Conservation (phyloP, 2,329 filamentous ascomycete genomes). For the Verticillium longisporum region DNA sequence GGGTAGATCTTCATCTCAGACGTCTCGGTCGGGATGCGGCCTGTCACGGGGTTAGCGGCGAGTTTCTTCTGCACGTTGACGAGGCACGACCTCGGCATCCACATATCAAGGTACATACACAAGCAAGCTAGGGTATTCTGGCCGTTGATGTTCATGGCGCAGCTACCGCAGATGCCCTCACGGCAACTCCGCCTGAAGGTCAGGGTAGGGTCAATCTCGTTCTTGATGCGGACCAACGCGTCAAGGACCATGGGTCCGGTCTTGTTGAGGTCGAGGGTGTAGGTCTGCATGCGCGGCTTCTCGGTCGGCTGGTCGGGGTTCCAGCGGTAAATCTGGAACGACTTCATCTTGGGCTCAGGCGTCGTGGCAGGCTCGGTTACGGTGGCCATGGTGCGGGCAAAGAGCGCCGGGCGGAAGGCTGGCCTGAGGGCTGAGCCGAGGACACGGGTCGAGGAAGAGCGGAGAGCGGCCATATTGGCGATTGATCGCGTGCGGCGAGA, state of each 20-base stretch:
- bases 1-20: conserved; percentile 91
- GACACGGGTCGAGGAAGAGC: conserved; percentile 47
- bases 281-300: conserved; percentile 94
- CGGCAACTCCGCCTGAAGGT: conserved; percentile 94
- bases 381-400: conserved; percentile 47
- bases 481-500: neutral
- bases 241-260: conserved; percentile 98
- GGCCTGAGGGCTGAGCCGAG: conserved; percentile 37
- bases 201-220: conserved; percentile 92
- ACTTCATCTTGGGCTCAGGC: conserved; percentile 70
- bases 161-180: conserved; percentile 97
- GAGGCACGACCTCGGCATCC: neutral
- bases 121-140: conserved; percentile 96
- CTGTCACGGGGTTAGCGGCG: conserved; percentile 34
- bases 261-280: conserved; percentile 95
- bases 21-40: conserved; percentile 85
- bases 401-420: conserved; percentile 31
- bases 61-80: neutral
- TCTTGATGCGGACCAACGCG: conserved; percentile 96
- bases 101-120: conserved; percentile 57
- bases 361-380: conserved; percentile 53
- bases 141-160: conserved; percentile 99
- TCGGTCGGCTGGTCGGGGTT: conserved; percentile 86
- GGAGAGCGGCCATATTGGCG: conserved; percentile 52
- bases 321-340: conserved; percentile 98